Conservation (phyloP, 805 yeast genomes). For the Suhomyces vadensis region DNA sequence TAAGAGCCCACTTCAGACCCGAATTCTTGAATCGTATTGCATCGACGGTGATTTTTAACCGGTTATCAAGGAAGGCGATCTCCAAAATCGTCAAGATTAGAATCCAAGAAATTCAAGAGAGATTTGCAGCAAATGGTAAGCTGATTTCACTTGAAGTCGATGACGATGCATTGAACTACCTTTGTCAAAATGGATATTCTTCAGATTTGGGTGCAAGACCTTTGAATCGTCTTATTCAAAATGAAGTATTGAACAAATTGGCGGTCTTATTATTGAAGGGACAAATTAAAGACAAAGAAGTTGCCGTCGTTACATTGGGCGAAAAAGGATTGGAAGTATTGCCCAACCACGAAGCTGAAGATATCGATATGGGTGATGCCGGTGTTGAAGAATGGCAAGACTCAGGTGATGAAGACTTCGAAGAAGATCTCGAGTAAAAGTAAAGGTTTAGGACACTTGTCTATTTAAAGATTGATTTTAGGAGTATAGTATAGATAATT, state of each 20-base stretch:
- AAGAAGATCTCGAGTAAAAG: too few relatives aligned
- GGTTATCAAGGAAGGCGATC: conserved; percentile 87
- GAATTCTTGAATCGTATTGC: conserved; percentile 96
- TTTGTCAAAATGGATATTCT: conserved; percentile 86
- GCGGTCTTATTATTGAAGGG: conserved; percentile 89
- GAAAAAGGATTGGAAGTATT: conserved; percentile 72
- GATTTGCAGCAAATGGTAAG: conserved; percentile 86
- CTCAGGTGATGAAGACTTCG: conserved; percentile 59
- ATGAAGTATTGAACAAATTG: conserved; percentile 79
- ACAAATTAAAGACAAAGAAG: conserved; percentile 85
- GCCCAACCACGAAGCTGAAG: conserved; percentile 77
- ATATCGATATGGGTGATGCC: conserved; percentile 51
- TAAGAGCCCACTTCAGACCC: conserved; percentile 90
- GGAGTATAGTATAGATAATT: background rate
- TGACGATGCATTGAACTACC: conserved; percentile 74
- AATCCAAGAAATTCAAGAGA: conserved; percentile 75
- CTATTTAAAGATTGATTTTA: background rate
- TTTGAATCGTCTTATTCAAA: conserved; percentile 86
- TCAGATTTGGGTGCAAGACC: conserved; percentile 97
- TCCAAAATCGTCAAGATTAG: conserved; percentile 88
- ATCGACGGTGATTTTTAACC: conserved; percentile 89
- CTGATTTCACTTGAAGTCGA: conserved; percentile 70
- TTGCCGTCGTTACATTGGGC: conserved; percentile 61
- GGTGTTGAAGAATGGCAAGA: conserved; percentile 63
- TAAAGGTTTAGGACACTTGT: too few relatives aligned